Conservation (phyloP, 257 asterid species). For the Nicotiana benthamiana region DNA sequence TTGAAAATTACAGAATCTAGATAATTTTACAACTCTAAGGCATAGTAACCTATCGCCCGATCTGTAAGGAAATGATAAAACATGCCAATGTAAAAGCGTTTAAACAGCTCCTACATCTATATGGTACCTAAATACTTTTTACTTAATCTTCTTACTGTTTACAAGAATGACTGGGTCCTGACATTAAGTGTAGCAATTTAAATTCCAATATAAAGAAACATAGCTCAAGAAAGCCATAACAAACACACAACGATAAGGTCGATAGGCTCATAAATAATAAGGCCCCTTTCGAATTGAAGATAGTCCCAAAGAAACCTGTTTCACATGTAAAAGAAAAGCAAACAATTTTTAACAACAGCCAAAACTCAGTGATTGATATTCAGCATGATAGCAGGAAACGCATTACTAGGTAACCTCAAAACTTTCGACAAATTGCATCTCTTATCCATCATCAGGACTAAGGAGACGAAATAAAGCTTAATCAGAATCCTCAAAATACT, state of each 20-base stretch:
- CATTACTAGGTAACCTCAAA: background rate
- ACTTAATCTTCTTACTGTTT: background rate
- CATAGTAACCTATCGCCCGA: background rate
- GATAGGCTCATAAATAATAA: background rate
- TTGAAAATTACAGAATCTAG: background rate
- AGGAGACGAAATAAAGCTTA: slow-evolving; percentile 10
- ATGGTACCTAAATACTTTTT: too few species aligned
- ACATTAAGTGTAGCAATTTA: background rate
- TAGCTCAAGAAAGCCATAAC: background rate
- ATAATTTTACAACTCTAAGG: background rate
- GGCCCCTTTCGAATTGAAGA: background rate
- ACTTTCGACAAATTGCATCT: slow-evolving; percentile 10
- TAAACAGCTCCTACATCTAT: background rate
- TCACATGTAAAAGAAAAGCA: background rate
- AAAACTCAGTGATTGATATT: background rate
- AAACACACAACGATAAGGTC: background rate
- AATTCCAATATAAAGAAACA: background rate
- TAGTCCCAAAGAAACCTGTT: background rate
- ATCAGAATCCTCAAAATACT: slow-evolving; percentile 27
- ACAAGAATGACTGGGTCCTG: background rate
- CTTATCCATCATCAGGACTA: background rate
- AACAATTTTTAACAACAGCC: slow-evolving; percentile 2
- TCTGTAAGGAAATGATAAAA: background rate
- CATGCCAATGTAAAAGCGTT: background rate
- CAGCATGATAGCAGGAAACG: background rate